A percentile compares a stretch with the other conserved stretches of the same genome.
Conservation (phyloP, 2,329 filamentous ascomycete genomes). For the Metarhizium album region DNA sequence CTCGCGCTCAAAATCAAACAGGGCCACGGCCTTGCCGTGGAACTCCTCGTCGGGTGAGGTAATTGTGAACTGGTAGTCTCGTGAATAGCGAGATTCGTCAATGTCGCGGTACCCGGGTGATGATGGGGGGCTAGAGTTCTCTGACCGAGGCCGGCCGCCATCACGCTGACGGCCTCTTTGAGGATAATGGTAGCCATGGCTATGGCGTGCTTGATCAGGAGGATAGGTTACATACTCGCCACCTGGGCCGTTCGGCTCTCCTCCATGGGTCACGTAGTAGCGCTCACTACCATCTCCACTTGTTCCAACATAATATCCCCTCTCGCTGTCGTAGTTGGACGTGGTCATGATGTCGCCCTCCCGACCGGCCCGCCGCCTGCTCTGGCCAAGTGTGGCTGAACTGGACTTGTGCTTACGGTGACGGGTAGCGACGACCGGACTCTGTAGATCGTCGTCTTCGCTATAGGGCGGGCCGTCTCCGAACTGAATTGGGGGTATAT, state of each 20-base stretch:
- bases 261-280: conserved; percentile 61
- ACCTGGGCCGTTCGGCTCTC: conserved; percentile 63
- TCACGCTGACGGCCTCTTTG: conserved; percentile 38
- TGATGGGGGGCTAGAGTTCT: conserved; percentile 46
- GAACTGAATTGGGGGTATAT: conserved; percentile 73
- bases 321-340: conserved; percentile 45
- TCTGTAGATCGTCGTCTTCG: conserved; percentile 90
- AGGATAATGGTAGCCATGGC: conserved; percentile 31
- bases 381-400: conserved; percentile 34
- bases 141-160: conserved; percentile 43
- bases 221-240: conserved; percentile 76
- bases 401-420: conserved; percentile 79
- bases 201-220: conserved; percentile 49
- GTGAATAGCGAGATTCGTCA: conserved; percentile 72
- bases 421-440: conserved; percentile 74
- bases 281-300: conserved; percentile 62
- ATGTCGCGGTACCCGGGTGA: conserved; percentile 48
- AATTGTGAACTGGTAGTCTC: conserved; percentile 90
- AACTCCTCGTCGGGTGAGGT: conserved; percentile 95
- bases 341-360: conserved; percentile 34
- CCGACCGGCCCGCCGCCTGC: conserved; percentile 35
- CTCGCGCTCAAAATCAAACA: conserved; percentile 91
- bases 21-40: conserved; percentile 88
- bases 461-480: conserved; percentile 86
- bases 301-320: conserved; percentile 56